Evolutionary conservation across 306 rosid species (phyloP).

Genomic region (Alnus rubra): DNA sequence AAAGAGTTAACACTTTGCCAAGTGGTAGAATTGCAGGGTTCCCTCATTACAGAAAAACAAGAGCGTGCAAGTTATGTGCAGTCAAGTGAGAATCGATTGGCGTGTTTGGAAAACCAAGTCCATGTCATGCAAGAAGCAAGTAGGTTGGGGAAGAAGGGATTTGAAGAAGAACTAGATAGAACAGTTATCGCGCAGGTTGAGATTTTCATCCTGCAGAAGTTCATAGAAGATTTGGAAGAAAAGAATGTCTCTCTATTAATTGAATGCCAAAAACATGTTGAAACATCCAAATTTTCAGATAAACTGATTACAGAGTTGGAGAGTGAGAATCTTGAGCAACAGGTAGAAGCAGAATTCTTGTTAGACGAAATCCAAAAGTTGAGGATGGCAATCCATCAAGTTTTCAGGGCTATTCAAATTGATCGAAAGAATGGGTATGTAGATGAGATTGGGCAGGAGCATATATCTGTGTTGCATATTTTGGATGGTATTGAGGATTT

Average conservation of each 20-base stretch:
- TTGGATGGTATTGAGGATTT: constrained; percentile 60
- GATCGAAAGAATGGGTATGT: constrained; percentile 40
- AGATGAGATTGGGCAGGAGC: constrained; percentile 51
- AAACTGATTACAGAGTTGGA: constrained; percentile 84
- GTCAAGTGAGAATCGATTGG: constrained; percentile 61
- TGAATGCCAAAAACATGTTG: constrained; percentile 75
- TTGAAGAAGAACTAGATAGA: constrained; percentile 82
- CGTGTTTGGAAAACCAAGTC: constrained; percentile 61
- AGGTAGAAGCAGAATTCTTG: constrained; percentile 80
- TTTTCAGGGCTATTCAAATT: constrained; percentile 67
- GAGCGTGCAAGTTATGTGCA: constrained; percentile 59
- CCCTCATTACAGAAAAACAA: constrained; percentile 60
- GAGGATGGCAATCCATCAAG: constrained; percentile 58
- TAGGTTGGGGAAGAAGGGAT: constrained; percentile 67
- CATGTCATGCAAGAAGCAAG: constrained; percentile 62
- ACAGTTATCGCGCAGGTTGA: constrained; percentile 92
- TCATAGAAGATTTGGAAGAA: constrained; percentile 88
- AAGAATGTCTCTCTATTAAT: constrained; percentile 56
- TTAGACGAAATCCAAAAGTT: constrained; percentile 76
- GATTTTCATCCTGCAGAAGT: constrained; percentile 90
- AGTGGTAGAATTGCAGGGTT: constrained; percentile 65
- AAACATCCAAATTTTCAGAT: constrained; percentile 75
- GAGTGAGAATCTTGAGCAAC: constrained; percentile 89
- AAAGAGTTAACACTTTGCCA: constrained; percentile 54
- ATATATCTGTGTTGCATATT: constrained; percentile 47